Conservation (phyloP, 179 eudicot species). For the Camellia oleifera region DNA sequence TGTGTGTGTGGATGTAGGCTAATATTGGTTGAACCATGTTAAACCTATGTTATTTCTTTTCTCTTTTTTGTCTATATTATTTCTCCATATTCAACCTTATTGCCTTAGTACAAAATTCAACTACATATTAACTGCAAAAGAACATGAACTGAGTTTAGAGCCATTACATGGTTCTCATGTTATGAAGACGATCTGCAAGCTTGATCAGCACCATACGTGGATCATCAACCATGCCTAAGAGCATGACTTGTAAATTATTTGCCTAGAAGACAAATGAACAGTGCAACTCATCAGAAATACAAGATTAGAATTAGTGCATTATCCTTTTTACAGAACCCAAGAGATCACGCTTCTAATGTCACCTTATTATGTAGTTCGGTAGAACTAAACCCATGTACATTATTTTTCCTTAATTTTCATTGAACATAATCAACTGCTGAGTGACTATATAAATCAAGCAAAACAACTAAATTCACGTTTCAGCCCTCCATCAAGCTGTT, state of each 20-base stretch:
- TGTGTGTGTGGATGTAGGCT: too few relatives aligned
- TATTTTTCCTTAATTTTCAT: not conserved
- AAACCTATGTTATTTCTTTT: too few relatives aligned
- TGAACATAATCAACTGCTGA: not conserved
- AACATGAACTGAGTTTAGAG: slow-evolving; percentile 4
- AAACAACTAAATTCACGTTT: not conserved
- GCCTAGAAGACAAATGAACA: slow-evolving; percentile 47
- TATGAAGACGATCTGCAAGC: slow-evolving; percentile 99
- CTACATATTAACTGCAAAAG: not conserved
- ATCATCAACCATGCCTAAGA: slow-evolving; percentile 98
- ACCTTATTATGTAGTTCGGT: not conserved
- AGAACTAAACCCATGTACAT: not conserved
- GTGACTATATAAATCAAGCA: not conserved
- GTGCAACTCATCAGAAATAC: slow-evolving; percentile 16
- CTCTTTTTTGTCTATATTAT: too few relatives aligned
- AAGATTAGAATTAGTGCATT: slow-evolving; percentile 1
- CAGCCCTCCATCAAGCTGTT: not conserved
- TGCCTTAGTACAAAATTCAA: too few relatives aligned
- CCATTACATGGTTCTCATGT: slow-evolving; percentile 94
- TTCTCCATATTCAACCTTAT: too few relatives aligned
- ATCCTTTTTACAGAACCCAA: not conserved
- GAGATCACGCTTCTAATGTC: not conserved
- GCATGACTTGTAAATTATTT: slow-evolving; percentile 86
- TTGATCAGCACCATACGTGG: slow-evolving; percentile 97
- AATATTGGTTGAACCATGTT: too few relatives aligned